These are phyloP conservation scores for Lentinula guzmanii DNA, from an alignment of 768 basidiomycete species.

Conservation along the genomic window DNA sequence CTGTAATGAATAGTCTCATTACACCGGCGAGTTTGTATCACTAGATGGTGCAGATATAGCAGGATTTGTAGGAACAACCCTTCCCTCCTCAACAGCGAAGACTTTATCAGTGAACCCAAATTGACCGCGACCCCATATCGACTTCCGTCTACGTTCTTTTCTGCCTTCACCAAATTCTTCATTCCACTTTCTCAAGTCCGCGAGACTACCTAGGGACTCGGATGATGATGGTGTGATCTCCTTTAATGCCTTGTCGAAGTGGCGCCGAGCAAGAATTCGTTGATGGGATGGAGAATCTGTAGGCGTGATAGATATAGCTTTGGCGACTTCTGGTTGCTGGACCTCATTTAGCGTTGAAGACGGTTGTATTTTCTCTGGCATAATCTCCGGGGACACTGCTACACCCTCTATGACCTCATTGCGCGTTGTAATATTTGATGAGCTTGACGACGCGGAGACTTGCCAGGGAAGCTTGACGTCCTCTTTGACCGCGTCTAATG, in stretches of 20 bases:
- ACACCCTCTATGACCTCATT: not conserved
- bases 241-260: constrained; percentile 80
- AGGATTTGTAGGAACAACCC: constrained; percentile 24
- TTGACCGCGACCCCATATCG: constrained; percentile 81
- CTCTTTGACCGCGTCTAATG: constrained; percentile 88
- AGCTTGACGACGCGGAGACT: constrained; percentile 8
- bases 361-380: not conserved
- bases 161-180: constrained; percentile 90
- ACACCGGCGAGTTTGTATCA: not conserved
- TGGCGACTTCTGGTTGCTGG: not conserved
- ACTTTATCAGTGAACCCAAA: constrained; percentile 75
- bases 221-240: constrained; percentile 91
- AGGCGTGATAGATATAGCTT: not conserved
- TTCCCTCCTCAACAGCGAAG: constrained; percentile 34
- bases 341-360: not conserved
- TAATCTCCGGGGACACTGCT: not conserved
- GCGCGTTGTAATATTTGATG: not conserved
- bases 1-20: not conserved
- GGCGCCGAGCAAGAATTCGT: constrained; percentile 25
- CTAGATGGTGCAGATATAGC: not conserved
- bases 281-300: constrained; percentile 1
- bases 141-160: constrained; percentile 54
- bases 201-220: constrained; percentile 69
- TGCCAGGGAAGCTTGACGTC: constrained; percentile 76
- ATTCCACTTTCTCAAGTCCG: constrained; percentile 83